Percentiles rank a stretch among this genome's conserved stretches.
These are phyloP conservation scores for Auricularia sp. DNA, from an alignment of 768 basidiomycete genomes.

Conservation along the genomic window DNA sequence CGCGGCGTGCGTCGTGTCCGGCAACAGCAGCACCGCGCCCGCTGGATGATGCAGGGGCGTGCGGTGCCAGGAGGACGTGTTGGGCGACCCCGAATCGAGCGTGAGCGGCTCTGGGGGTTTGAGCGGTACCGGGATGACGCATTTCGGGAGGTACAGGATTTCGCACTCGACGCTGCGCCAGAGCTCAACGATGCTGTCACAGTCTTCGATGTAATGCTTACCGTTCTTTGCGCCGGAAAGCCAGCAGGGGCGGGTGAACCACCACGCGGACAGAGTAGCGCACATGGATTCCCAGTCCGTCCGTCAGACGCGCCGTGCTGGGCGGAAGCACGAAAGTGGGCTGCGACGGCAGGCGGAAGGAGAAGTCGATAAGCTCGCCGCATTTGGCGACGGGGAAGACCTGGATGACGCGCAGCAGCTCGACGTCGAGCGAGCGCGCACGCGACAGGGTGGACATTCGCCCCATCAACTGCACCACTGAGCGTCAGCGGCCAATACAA, in stretches of 20 bases:
- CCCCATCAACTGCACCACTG: background rate
- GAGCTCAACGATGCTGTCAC: no score
- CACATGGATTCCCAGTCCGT: background rate
- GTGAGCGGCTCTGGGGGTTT: background rate
- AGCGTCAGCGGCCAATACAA: background rate
- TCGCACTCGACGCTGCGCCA: background rate
- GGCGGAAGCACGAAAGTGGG: background rate
- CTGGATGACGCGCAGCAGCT: background rate
- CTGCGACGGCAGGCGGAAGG: background rate
- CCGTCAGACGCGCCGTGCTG: background rate
- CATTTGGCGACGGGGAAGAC: background rate
- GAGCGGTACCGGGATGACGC: background rate
- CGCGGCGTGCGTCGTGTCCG: background rate
- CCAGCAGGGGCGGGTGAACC: background rate
- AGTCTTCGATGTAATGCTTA: background rate
- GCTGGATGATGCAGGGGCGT: background rate
- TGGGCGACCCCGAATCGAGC: background rate
- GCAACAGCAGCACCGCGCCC: background rate
- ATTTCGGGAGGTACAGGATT: background rate
- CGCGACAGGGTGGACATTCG: background rate
- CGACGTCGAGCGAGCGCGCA: background rate
- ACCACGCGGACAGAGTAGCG: background rate
- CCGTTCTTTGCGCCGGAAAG: background rate
- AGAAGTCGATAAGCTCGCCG: background rate
- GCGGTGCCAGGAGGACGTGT: background rate